Conservation (phyloP, 768 basidiomycete species). For the Termitomyces sp. region DNA sequence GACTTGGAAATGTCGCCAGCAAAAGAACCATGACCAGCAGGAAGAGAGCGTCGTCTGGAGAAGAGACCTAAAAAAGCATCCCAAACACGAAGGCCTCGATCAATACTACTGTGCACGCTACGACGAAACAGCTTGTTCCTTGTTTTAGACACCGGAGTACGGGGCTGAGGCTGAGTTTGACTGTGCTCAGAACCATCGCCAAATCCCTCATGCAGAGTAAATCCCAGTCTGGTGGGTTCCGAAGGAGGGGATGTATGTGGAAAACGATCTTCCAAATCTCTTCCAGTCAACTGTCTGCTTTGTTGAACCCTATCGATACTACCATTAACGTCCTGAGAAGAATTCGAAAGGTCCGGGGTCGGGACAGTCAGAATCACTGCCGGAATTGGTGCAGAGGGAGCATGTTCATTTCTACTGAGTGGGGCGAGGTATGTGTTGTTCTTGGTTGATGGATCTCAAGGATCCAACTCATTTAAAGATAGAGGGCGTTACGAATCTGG, state of each 20-base stretch:
- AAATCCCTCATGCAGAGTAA: not conserved
- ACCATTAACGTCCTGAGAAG: not conserved
- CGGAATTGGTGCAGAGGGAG: not conserved
- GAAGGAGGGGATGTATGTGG: not conserved
- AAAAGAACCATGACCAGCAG: not conserved
- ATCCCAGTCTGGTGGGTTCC: conserved; percentile 2
- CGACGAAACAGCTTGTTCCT: conserved; percentile 5
- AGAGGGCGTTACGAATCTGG: too few species aligned
- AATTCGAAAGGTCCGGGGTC: conserved; percentile 8
- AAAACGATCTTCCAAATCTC: not conserved
- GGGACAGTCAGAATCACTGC: conserved; percentile 11
- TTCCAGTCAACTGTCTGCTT: not conserved
- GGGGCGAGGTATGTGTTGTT: not conserved
- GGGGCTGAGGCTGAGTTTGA: not conserved
- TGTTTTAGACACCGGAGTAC: not conserved
- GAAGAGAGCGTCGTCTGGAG: not conserved
- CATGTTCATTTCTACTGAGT: not conserved
- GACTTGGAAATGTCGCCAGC: not conserved
- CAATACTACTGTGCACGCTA: not conserved
- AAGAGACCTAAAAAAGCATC: conserved; percentile 3
- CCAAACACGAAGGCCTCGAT: conserved; percentile 7
- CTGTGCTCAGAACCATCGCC: not conserved
- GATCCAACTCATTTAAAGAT: not conserved
- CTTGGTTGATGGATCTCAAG: not conserved
- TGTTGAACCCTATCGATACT: not conserved